Base-by-base conservation (phyloP, 2,329 filamentous ascomycete genomes). In the Ophiosphaerella herpotricha region DNA sequence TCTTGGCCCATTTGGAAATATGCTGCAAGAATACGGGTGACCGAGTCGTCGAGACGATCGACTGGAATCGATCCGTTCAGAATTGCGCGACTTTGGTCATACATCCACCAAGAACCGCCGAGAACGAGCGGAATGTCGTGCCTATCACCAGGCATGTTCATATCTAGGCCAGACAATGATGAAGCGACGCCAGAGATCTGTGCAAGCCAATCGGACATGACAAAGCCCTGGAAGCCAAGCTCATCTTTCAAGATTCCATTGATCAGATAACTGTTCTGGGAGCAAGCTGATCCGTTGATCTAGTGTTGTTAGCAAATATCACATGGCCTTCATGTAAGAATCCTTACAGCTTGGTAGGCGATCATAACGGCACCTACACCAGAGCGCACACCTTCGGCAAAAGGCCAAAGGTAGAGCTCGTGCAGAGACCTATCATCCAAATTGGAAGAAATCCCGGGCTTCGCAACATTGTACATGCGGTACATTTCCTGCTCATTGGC, bases 161-260 rank as follows among this genome's bases (percentile, higher is more conserved):
- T 87, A 61, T 97, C 92, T 5, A 97, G 79, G 1, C 93, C 93
- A 13, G 91, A 87, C 7, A 96, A 76, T 6, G 91, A 88, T 51
- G 85, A 88, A 12, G 82, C 83, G 1, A 96, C 90, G 5, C 92
- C 92, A 7, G 87, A 87, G 54, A 90, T 85, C 67, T 96, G 91
- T 0, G 89, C 89, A 2, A 94, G 78, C 91, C 91, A 96, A 70
- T 96, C 92, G 1, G 85, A 87, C 81, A 94, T 89, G n/a, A 93
- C 85, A 48, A 91, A 92, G 0, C 90, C 91, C 69, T 94, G 89
- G 65, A 96, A 95, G 7, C 90, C 90, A 4, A 94, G 79, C 68
- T 95, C 90, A 51, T 93, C 89, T 66, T 95, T 95, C 39, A 95
- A 75, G n/a, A 95, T 80, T 0, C 87, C 87, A 63, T 94, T 96